Base-by-base conservation (phyloP, 2,329 filamentous ascomycete genomes). In the Venturiaceae sp. region DNA sequence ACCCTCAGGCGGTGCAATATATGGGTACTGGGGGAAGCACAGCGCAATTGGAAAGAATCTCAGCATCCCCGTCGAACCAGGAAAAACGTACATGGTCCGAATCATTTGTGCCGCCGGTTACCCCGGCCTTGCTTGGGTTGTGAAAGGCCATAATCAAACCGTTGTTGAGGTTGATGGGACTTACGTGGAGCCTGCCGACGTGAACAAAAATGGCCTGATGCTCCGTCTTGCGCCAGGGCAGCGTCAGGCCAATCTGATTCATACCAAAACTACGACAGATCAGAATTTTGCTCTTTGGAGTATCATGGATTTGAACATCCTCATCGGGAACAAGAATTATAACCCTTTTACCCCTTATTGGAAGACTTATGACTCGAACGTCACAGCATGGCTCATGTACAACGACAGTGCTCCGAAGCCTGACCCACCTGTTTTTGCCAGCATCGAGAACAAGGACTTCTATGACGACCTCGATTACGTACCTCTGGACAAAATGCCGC, bases 401-500 rank as follows among this genome's bases (percentile, higher is more conserved):
- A 54, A 54, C 26, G 30, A 54, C 13, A 30, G 8, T 34, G 52
- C 52, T 11, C 21, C 21, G 13, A 13, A 28, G 8, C 52, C 52
- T 9, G 21, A 28, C 11, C 21, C 52, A 8, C 52, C 21, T 14
- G 26, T 54, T 28, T 54, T 30, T 28, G 11, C 13, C 52, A 28
- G 21, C 14, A 9, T 54, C 7, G 11, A 13, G 13, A 54, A 54
- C 21, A 13, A 11, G 8, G 26, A 54, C 11, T 54, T 54, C 21
- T 54, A 26, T 11, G 52, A 54, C 33, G 52, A 54, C 33, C 26
- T 11, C 30, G 52, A 54, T 33, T 54, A 54, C 33, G 77, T 86
- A 0, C 87, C 91, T 0, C 77, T 81, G 58, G 89, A 95, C 66
- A 80, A 82, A 47, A 74, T 83, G 69, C 73, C 77, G 8, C 74